Evolutionary conservation across 495 filamentous ascomycete species (phyloP).

Genomic region (Amorphotheca resinae): DNA sequence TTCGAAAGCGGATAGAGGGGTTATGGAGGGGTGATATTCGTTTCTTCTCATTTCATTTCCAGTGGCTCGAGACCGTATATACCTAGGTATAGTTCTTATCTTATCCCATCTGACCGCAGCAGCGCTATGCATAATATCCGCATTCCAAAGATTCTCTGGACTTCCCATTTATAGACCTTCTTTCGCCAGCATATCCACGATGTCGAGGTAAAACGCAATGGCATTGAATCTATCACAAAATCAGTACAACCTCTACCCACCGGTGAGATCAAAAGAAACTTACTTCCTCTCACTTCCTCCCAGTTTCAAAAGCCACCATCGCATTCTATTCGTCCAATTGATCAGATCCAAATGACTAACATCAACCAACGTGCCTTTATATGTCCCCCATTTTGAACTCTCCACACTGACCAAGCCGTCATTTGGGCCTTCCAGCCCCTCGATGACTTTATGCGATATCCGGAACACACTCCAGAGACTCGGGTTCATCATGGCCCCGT

Average conservation of each 20-base stretch:
- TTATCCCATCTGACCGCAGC: too few species aligned
- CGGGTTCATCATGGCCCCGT: conserved; percentile 64
- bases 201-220: conserved; percentile 86
- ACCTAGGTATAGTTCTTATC: too few species aligned
- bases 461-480: conserved; percentile 63
- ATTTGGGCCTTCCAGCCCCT: conserved; percentile 64
- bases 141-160: too few species aligned
- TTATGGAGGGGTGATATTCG: too few species aligned
- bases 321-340: conserved; percentile 84
- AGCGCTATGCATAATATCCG: too few species aligned
- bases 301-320: conserved; percentile 55
- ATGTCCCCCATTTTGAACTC: conserved; percentile 80
- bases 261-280: conserved; percentile 19
- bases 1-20: too few species aligned
- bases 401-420: conserved; percentile 86
- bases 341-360: conserved; percentile 90
- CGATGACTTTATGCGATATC: conserved; percentile 56
- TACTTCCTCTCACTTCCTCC: conserved; percentile 60
- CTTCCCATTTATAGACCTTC: conserved; percentile 32
- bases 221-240: conserved; percentile 67
- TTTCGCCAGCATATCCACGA: conserved; percentile 73
- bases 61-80: too few species aligned
- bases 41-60: too few species aligned
- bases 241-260: neutral
- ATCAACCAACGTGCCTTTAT: conserved; percentile 78